Evolutionary conservation across 805 yeast genomes (phyloP).

Genomic region (Pichia nakasei): DNA sequence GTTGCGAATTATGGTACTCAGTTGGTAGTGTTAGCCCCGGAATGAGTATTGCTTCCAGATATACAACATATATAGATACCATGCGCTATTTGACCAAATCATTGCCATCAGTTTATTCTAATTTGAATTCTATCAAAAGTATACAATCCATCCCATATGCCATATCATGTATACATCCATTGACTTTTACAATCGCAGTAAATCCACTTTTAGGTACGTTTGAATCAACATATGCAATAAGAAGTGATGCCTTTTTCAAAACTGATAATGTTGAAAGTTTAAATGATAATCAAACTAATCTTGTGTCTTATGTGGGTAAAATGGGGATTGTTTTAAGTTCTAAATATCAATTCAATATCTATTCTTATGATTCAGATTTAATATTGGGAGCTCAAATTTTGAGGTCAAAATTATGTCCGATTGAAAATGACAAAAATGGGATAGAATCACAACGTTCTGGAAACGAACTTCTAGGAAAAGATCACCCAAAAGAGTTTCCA

Average conservation of each 20-base stretch:
- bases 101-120: constrained; percentile 1
- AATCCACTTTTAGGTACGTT: constrained; percentile 89
- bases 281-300: neutral
- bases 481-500: neutral
- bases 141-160: constrained; percentile 7
- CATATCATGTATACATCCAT: constrained; percentile 38
- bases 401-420: constrained; percentile 29
- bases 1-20: constrained; percentile 87
- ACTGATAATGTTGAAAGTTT: neutral
- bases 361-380: constrained; percentile 82
- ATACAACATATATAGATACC: constrained; percentile 51
- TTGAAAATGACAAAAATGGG: neutral
- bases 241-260: constrained; percentile 56
- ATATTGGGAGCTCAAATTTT: constrained; percentile 83
- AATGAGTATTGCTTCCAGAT: constrained; percentile 72
- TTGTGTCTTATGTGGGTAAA: constrained; percentile 1
- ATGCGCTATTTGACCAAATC: constrained; percentile 6
- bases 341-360: constrained; percentile 80
- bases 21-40: constrained; percentile 82
- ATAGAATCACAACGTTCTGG: neutral
- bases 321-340: constrained; percentile 53
- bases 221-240: constrained; percentile 79
- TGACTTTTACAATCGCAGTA: constrained; percentile 75
- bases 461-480: neutral
- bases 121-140: neutral